Base-by-base conservation (phyloP, 2,329 filamentous ascomycete genomes). In the Neofusicoccum sp. region DNA sequence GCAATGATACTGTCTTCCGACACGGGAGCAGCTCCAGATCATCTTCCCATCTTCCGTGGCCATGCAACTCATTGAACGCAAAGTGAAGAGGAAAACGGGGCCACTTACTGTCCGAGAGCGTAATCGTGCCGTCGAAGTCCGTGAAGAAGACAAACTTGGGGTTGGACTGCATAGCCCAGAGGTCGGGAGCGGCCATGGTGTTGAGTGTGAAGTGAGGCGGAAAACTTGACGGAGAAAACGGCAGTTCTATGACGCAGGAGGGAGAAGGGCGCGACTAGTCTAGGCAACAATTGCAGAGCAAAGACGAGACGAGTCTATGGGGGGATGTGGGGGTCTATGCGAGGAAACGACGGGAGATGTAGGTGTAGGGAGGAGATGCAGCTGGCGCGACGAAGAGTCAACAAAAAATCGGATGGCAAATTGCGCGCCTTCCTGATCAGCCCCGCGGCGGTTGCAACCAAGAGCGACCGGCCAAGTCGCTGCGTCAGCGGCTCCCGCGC, bases 81-180 rank as follows among this genome's bases (percentile, higher is more conserved):
- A 36, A 57, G 43, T 20, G 38, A 49, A 60, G 49, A 47, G 43
- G 47, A 43, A 49, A 47, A 43, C 40, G 40, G 63, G 57, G 62
- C 60, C 51, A 79, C 81, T 71, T 70, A 84, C 84, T 86, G 75
- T 89, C 86, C 70, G 85, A 80, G 61, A 86, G 83, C 51, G 93
- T 97, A 73, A 97, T 93, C 58, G 93, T 98, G 70, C 95, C 95
- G 77, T 99, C 95, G 73, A 98, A 98, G 79, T 99, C 95, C 68
- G 93, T 96, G 82, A 98, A 98, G 84, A 99, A 97, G 81, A 99
- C 93, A 80, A 91, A 90, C 78, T 91, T 89, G 56, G 93, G 93
- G 73, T 89, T 86, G 61, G 72, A 75, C 65, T 77, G 74, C 77
- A 82, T 75, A 47, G 78, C 78, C 51, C 75, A 74, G 51, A 82